Percentiles rank a stretch among this genome's conserved stretches.
phyloP scores from a whole-genome alignment of 2,329 filamentous ascomycete genomes.

The Chalaropsis ovoidea region DNA sequence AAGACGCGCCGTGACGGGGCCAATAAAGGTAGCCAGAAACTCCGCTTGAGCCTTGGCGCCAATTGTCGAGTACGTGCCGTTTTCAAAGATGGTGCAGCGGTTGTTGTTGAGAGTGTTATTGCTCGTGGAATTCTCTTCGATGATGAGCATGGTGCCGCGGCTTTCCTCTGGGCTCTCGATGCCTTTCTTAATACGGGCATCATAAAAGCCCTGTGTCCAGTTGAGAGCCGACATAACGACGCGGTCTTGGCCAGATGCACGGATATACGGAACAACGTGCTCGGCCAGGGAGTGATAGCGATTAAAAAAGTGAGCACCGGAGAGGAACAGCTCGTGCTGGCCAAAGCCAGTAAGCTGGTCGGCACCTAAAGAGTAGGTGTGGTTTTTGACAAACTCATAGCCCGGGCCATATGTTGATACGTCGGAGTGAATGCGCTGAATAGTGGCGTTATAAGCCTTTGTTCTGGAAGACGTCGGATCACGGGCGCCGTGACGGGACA shows the following conservation, averaged over 20 bases:
- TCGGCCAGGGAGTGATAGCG: conserved; percentile 57
- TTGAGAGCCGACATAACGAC: conserved; percentile 65
- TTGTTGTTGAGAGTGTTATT: conserved; percentile 80
- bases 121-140: conserved; percentile 53
- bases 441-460: conserved; percentile 49
- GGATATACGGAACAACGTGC: conserved; percentile 54
- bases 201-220: conserved; percentile 65
- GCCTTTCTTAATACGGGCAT: conserved; percentile 35
- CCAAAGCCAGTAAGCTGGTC: conserved; percentile 61
- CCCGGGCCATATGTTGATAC: conserved; percentile 49
- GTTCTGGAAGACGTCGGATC: conserved; percentile 66
- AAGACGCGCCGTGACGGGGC: conserved; percentile 57
- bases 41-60: conserved; percentile 42
- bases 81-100: conserved; percentile 60
- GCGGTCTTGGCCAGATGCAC: conserved; percentile 58
- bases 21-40: conserved; percentile 56
- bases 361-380: conserved; percentile 58
- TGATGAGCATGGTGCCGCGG: conserved; percentile 50
- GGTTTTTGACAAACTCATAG: conserved; percentile 61
- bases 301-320: conserved; percentile 63
- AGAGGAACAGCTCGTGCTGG: conserved; percentile 58
- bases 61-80: conserved; percentile 41
- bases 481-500: conserved; percentile 77
- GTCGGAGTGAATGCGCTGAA: conserved; percentile 53
- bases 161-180: conserved; percentile 35